Conservation (phyloP, 2,329 filamentous ascomycete species). For the Arachnopeziza araneosa region DNA sequence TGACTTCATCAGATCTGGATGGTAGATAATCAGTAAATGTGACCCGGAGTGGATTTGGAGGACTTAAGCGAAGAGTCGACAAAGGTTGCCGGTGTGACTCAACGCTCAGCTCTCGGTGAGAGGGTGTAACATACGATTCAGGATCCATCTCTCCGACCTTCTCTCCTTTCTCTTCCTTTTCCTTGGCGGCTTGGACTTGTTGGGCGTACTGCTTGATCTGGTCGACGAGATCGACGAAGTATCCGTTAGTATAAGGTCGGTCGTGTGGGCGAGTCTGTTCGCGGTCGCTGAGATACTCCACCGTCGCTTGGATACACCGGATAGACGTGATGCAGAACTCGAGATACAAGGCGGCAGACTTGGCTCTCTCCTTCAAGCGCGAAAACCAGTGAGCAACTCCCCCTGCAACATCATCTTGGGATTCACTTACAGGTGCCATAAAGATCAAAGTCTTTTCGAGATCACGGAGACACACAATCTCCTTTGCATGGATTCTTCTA, state of each 20-base stretch:
- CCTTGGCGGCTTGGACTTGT: slow-evolving; percentile 71
- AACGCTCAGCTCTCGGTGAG: background rate
- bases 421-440: slow-evolving; percentile 84
- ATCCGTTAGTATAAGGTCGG: slow-evolving; percentile 89
- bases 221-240: slow-evolving; percentile 93
- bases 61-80: background rate
- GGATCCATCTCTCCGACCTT: slow-evolving; percentile 50
- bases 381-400: slow-evolving; percentile 64
- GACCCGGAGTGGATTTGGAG: background rate
- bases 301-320: slow-evolving; percentile 82
- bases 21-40: slow-evolving; percentile 23
- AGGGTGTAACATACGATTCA: slow-evolving; percentile 44
- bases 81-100: background rate
- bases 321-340: slow-evolving; percentile 88
- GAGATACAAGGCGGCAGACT: slow-evolving; percentile 66
- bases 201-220: slow-evolving; percentile 87
- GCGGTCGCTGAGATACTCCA: slow-evolving; percentile 77
- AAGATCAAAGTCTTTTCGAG: slow-evolving; percentile 91
- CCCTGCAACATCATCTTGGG: slow-evolving; percentile 50
- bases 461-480: slow-evolving; percentile 87
- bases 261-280: slow-evolving; percentile 82
- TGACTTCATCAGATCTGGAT: slow-evolving; percentile 63
- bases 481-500: slow-evolving; percentile 71
- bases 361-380: slow-evolving; percentile 68
- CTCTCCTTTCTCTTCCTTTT: slow-evolving; percentile 55